Percentiles rank a stretch among this genome's conserved stretches.
Evolutionary conservation across 305 asterid genomes (phyloP).

Genomic region (Lippia alba): DNA sequence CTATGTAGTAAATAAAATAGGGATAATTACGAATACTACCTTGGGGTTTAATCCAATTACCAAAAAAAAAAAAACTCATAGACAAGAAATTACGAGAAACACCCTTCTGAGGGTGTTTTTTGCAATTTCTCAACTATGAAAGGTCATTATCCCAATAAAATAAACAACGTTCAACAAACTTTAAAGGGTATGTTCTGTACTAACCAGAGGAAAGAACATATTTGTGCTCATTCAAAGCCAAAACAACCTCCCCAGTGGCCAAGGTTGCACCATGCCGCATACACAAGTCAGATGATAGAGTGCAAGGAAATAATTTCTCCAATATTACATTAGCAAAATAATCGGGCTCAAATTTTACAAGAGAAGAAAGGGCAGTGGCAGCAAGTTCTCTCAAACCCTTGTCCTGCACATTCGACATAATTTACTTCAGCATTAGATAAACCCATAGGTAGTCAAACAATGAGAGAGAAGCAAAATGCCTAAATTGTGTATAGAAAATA

Average conservation of each 20-base stretch:
- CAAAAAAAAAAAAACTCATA: background rate
- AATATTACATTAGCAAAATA: constrained; percentile 69
- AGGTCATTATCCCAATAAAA: background rate
- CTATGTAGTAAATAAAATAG: constrained; percentile 4
- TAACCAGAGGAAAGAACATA: constrained; percentile 75
- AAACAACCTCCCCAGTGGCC: constrained; percentile 86
- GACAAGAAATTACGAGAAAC: too few relatives aligned
- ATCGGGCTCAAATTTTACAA: constrained; percentile 81
- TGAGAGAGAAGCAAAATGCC: constrained; percentile 34
- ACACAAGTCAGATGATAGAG: constrained; percentile 93
- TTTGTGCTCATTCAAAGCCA: constrained; percentile 70
- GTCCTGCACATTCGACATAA: constrained; percentile 63
- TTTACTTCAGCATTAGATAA: constrained; percentile 33
- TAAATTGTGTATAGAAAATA: constrained; percentile 6
- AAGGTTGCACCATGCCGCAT: constrained; percentile 98
- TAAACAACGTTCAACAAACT: constrained; percentile 18
- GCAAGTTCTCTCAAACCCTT: constrained; percentile 97
- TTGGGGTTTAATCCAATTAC: background rate
- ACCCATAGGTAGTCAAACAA: constrained; percentile 30
- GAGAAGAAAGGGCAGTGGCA: constrained; percentile 82
- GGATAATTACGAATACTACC: background rate
- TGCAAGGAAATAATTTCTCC: constrained; percentile 83
- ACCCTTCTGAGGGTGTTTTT: too few relatives aligned
- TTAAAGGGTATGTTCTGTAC: constrained; percentile 30
- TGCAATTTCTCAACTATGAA: too few relatives aligned